phyloP scores from a whole-genome alignment of 2,329 filamentous ascomycete genomes.

The Aaosphaeria arxii region DNA sequence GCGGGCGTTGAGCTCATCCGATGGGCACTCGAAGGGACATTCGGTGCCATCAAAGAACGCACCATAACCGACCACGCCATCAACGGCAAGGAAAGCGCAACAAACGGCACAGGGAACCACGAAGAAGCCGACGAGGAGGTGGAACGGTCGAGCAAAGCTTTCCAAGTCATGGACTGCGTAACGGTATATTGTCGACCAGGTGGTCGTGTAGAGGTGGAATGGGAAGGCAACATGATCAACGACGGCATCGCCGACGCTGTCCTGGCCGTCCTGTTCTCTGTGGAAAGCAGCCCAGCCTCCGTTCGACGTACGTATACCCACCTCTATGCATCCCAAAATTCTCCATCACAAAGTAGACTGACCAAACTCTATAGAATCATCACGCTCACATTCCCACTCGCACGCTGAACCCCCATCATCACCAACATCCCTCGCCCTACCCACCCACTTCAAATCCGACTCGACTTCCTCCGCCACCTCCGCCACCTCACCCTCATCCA shows the following conservation, averaged over 20 bases:
- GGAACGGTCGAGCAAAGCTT: slow-evolving; percentile 51
- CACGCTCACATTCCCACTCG: slow-evolving; percentile 10
- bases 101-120: slow-evolving; percentile 36
- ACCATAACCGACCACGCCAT: slow-evolving; percentile 27
- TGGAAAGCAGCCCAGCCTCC: slow-evolving; percentile 90
- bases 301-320: slow-evolving; percentile 70
- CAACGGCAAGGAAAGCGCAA: slow-evolving; percentile 35
- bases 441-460: slow-evolving; percentile 16
- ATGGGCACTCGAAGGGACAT: slow-evolving; percentile 93
- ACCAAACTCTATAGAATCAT: slow-evolving; percentile 14
- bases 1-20: slow-evolving; percentile 87
- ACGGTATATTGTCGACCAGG: slow-evolving; percentile 72
- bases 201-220: slow-evolving; percentile 85
- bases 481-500: slow-evolving; percentile 19
- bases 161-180: slow-evolving; percentile 85
- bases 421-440: slow-evolving; percentile 8
- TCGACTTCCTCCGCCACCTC: slow-evolving; percentile 28
- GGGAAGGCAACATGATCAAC: slow-evolving; percentile 97
- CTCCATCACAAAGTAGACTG: slow-evolving; percentile 1
- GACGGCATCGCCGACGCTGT: slow-evolving; percentile 97
- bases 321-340: slow-evolving; percentile 8
- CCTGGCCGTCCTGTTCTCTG: slow-evolving; percentile 85
- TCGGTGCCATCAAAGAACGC: slow-evolving; percentile 66
- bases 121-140: slow-evolving; percentile 67
- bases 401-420: neutral